These are phyloP conservation scores for Mycocentrospora acerina DNA, from an alignment of 2,329 filamentous ascomycete species.

Conservation along the genomic window DNA sequence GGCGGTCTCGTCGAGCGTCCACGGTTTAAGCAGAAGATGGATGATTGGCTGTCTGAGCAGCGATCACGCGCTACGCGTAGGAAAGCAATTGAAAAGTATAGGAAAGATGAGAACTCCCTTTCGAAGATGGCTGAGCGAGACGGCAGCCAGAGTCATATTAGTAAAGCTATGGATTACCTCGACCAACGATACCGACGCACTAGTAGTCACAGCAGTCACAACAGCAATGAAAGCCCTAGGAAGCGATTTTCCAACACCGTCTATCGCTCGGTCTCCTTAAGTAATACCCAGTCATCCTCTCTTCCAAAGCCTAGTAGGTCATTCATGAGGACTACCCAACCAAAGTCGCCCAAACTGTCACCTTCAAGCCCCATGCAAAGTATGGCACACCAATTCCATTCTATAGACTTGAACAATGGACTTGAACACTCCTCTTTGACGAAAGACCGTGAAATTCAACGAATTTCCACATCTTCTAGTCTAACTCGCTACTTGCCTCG, in stretches of 20 bases:
- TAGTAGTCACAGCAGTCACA: neutral
- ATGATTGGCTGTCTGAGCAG: constrained; percentile 31
- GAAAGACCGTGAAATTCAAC: too few relatives aligned
- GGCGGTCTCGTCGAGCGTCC: constrained; percentile 35
- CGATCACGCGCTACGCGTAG: constrained; percentile 17
- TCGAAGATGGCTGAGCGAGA: constrained; percentile 6
- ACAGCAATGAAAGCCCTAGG: constrained; percentile 14
- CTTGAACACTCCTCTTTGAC: neutral
- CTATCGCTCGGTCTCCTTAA: constrained; percentile 17
- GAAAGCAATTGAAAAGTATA: constrained; percentile 10
- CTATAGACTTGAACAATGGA: constrained; percentile 3
- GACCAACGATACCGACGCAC: neutral
- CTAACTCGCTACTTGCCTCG: constrained; percentile 1
- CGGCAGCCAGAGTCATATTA: neutral
- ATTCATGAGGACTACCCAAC: neutral
- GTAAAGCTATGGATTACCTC: neutral
- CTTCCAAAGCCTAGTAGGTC: neutral
- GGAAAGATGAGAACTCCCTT: constrained; percentile 8
- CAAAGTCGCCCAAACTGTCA: constrained; percentile 8
- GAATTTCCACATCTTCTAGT: too few relatives aligned
- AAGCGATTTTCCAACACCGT: constrained; percentile 21
- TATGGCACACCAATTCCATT: constrained; percentile 18
- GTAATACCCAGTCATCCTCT: neutral
- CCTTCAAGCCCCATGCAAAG: constrained; percentile 25
- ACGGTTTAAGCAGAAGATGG: constrained; percentile 27